Evolutionary conservation across 108 stramenopile genomes (phyloP).

Genomic region (Skeletonema marinoi): DNA sequence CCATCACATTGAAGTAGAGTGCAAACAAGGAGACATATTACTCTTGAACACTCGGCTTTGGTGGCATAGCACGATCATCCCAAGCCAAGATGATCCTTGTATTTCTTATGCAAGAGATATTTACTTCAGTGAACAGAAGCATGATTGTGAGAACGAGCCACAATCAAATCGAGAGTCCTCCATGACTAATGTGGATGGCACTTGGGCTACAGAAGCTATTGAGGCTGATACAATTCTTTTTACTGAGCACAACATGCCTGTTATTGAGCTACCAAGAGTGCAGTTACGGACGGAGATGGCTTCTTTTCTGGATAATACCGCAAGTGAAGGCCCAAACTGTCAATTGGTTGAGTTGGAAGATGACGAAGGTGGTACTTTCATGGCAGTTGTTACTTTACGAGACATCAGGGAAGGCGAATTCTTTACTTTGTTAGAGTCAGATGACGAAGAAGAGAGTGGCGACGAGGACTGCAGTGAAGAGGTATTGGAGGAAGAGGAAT

Average conservation of each 20-base stretch:
- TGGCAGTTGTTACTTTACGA: constrained; percentile 78
- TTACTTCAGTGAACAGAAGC: constrained; percentile 35
- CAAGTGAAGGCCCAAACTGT: constrained; percentile 60
- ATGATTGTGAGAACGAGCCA: neutral
- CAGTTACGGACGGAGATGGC: no score
- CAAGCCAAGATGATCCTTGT: constrained; percentile 61
- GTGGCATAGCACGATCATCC: constrained; percentile 88
- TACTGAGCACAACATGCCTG: constrained; percentile 73
- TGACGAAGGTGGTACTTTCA: constrained; percentile 59
- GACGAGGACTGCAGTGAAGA: constrained; percentile 20
- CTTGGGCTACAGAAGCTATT: constrained; percentile 83
- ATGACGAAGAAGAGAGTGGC: constrained; percentile 45
- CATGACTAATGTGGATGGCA: constrained; percentile 87
- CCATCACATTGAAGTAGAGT: constrained; percentile 52
- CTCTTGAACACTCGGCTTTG: constrained; percentile 84
- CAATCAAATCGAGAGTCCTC: neutral
- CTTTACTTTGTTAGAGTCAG: constrained; percentile 79
- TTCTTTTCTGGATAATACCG: no score
- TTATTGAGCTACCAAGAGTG: constrained; percentile 68
- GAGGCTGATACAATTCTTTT: constrained; percentile 83
- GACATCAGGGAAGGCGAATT: constrained; percentile 81
- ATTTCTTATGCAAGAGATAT: constrained; percentile 90
- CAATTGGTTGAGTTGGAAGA: constrained; percentile 71
- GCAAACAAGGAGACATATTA: constrained; percentile 77
- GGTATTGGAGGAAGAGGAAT: constrained; percentile 11